Evolutionary conservation across 2,329 filamentous ascomycete genomes (phyloP).

Genomic region (Fusarium sp.): DNA sequence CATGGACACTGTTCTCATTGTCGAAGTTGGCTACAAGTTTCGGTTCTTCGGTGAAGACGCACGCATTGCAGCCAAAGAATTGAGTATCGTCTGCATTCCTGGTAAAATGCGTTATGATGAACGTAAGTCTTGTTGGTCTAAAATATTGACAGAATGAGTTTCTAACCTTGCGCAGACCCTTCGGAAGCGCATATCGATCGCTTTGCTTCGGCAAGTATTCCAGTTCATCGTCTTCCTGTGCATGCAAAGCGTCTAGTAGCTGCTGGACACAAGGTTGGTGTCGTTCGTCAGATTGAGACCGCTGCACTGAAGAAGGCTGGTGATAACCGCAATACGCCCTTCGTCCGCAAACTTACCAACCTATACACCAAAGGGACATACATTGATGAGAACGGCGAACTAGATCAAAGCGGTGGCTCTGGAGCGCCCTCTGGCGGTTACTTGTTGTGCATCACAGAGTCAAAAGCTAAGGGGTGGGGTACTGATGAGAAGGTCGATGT

Average conservation of each 20-base stretch:
- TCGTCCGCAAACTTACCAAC: constrained; percentile 92
- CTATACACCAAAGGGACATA: constrained; percentile 99
- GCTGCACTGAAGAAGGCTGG: constrained; percentile 95
- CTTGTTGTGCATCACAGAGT: constrained; percentile 90
- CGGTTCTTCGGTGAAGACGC: constrained; percentile 97
- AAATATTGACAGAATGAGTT: not conserved
- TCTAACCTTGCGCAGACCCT: constrained; percentile 62
- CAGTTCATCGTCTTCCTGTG: constrained; percentile 88
- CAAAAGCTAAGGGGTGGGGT: constrained; percentile 79
- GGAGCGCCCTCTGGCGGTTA: constrained; percentile 78
- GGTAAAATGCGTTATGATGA: constrained; percentile 96
- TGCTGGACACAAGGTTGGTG: constrained; percentile 94
- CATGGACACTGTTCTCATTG: constrained; percentile 87
- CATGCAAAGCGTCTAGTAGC: constrained; percentile 93
- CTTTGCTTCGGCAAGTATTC: constrained; percentile 96
- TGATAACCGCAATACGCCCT: constrained; percentile 92
- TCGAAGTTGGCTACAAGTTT: constrained; percentile 98
- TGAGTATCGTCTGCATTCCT: constrained; percentile 96
- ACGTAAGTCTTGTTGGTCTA: constrained; percentile 59
- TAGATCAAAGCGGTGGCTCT: constrained; percentile 64
- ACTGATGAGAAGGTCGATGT: constrained; percentile 95
- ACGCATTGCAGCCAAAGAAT: constrained; percentile 84
- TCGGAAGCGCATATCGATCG: constrained; percentile 92
- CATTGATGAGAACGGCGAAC: constrained; percentile 88
- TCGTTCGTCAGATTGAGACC: constrained; percentile 94